phyloP scores from a whole-genome alignment of 192 early-diverging fungal species.

The Geranomyces variabilis region DNA sequence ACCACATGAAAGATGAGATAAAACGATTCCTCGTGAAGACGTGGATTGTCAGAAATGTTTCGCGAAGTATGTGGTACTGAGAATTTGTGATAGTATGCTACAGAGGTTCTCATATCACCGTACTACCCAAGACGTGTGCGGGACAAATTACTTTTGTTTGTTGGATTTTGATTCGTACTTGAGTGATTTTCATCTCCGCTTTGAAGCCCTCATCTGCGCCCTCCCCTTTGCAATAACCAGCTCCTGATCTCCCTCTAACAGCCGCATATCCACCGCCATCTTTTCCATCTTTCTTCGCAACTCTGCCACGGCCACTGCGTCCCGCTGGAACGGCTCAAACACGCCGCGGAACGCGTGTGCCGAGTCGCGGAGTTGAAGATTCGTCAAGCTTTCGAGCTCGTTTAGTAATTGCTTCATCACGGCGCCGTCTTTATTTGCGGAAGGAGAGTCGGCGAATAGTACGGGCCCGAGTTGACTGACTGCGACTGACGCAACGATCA shows the following conservation, averaged over 20 bases:
- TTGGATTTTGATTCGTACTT: no score
- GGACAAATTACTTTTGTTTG: no score
- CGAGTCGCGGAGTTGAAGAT: conserved; percentile 42
- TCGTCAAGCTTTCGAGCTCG: conserved; percentile 46
- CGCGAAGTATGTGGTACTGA: no score
- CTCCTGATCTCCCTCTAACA: conserved; percentile 35
- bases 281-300: conserved; percentile 52
- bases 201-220: neutral
- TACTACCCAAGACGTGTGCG: no score
- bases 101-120: no score
- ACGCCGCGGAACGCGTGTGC: conserved; percentile 17
- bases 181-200: neutral
- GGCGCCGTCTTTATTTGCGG: neutral
- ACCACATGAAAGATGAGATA: no score
- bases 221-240: neutral
- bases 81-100: no score
- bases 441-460: conserved; percentile 29
- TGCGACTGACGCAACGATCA: conserved; percentile 46
- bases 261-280: conserved; percentile 39
- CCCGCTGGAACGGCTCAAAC: conserved; percentile 44
- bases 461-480: conserved; percentile 54
- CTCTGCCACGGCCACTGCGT: conserved; percentile 27
- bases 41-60: no score
- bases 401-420: conserved; percentile 13
- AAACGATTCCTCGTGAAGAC: no score